Conservation (phyloP, 179 eudicot genomes). For the Camellia oleifera region DNA sequence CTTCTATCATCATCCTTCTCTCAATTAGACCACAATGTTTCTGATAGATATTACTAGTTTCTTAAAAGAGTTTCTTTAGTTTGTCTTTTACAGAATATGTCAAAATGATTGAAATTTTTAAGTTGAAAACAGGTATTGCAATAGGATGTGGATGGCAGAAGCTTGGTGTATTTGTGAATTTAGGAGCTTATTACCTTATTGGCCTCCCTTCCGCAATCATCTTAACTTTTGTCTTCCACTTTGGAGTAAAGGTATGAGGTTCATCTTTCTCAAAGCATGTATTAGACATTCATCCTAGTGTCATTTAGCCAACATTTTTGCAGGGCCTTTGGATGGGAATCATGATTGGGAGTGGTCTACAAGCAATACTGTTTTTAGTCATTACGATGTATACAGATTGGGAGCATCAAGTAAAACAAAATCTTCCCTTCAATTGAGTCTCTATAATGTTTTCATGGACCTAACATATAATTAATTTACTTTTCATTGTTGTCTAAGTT, state of each 20-base stretch:
- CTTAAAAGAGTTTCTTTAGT: not conserved
- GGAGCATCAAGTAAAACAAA: constrained; percentile 23
- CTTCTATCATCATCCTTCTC: not conserved
- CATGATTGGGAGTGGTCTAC: constrained; percentile 23
- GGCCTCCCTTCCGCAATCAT: constrained; percentile 37
- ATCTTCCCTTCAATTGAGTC: too few relatives aligned
- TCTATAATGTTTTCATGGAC: too few relatives aligned
- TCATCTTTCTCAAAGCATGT: not conserved
- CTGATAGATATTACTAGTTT: too few relatives aligned
- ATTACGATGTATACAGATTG: constrained; percentile 24
- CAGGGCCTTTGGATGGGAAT: constrained; percentile 33
- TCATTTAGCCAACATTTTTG: not conserved
- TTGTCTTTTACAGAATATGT: too few relatives aligned
- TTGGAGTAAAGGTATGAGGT: constrained; percentile 34
- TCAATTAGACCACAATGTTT: not conserved
- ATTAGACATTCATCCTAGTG: too few relatives aligned
- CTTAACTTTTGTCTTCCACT: constrained; percentile 29
- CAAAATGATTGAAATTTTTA: not conserved
- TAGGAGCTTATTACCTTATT: constrained; percentile 42
- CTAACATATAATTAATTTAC: too few relatives aligned
- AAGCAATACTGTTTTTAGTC: constrained; percentile 19
- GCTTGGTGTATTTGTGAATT: constrained; percentile 32
- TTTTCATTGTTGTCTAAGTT: too few relatives aligned
- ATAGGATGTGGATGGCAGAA: constrained; percentile 52
- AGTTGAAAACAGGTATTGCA: constrained; percentile 26